Conservation (phyloP, 1,284 basidiomycete species). For the Rhodofomes roseus region DNA sequence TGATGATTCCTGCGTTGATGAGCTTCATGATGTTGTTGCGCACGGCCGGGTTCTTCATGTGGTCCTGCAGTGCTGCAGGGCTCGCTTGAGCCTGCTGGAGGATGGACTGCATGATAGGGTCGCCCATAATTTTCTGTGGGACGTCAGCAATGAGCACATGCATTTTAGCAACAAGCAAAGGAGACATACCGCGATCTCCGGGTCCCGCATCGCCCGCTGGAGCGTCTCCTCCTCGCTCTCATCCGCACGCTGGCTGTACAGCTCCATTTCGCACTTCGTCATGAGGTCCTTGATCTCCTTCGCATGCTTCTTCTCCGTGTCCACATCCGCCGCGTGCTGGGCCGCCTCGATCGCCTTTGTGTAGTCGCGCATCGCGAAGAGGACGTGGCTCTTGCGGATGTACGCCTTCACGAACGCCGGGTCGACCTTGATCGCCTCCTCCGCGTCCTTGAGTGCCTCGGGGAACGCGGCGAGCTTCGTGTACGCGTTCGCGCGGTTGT, state of each 20-base stretch:
- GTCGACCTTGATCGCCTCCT: slow-evolving; percentile 92
- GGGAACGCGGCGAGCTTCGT: slow-evolving; percentile 92
- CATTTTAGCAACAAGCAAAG: slow-evolving; percentile 2
- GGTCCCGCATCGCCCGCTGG: slow-evolving; percentile 94
- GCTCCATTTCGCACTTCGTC: slow-evolving; percentile 76
- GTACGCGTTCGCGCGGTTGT: slow-evolving; percentile 96
- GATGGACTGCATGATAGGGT: slow-evolving; percentile 92
- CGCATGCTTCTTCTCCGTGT: slow-evolving; percentile 75
- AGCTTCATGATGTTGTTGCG: slow-evolving; percentile 89
- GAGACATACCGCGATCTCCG: slow-evolving; percentile 83
- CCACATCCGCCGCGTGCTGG: slow-evolving; percentile 73
- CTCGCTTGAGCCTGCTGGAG: slow-evolving; percentile 92
- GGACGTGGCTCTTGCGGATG: slow-evolving; percentile 89
- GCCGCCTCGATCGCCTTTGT: slow-evolving; percentile 81
- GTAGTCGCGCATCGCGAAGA: slow-evolving; percentile 91
- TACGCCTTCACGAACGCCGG: slow-evolving; percentile 92
- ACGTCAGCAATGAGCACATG: background rate
- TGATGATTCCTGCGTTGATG: slow-evolving; percentile 91
- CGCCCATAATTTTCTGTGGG: slow-evolving; percentile 72
- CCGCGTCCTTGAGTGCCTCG: slow-evolving; percentile 94
- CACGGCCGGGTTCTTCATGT: slow-evolving; percentile 94
- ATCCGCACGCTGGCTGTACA: slow-evolving; percentile 77
- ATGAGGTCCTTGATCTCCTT: slow-evolving; percentile 80
- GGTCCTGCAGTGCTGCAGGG: slow-evolving; percentile 89
- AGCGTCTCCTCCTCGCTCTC: slow-evolving; percentile 95